phyloP scores from a whole-genome alignment of 345 rosid genomes.

The Boechera divaricarpa region DNA sequence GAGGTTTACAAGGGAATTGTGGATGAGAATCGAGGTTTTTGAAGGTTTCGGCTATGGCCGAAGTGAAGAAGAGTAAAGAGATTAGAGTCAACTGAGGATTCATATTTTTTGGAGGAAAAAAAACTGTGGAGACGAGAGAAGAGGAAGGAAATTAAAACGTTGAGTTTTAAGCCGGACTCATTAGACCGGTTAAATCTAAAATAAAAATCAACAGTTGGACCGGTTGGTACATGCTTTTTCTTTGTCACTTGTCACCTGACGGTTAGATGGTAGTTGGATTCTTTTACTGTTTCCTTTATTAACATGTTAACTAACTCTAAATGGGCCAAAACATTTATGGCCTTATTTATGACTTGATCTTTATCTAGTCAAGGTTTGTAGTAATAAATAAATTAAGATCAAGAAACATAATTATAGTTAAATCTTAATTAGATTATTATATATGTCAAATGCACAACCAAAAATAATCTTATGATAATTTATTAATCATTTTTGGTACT shows the following conservation, averaged over 20 bases:
- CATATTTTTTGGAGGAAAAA: slow-evolving; percentile 12
- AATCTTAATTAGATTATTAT: too few species aligned
- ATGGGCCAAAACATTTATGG: slow-evolving; percentile 12
- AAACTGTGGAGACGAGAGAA: background rate
- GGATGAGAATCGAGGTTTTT: slow-evolving; percentile 34
- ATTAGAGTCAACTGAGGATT: slow-evolving; percentile 23
- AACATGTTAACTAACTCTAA: background rate
- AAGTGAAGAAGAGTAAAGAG: slow-evolving; percentile 34
- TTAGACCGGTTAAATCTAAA: background rate
- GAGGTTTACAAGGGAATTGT: slow-evolving; percentile 66
- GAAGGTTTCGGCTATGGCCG: slow-evolving; percentile 41
- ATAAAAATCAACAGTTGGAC: background rate
- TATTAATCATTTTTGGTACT: background rate
- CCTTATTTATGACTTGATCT: background rate
- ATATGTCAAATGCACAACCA: background rate
- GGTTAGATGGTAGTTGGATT: background rate
- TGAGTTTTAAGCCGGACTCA: slow-evolving; percentile 17
- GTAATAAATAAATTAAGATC: slow-evolving; percentile 1
- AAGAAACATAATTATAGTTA: background rate
- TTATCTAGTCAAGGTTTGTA: background rate
- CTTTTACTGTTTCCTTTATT: background rate
- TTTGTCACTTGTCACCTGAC: background rate
- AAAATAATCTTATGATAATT: background rate
- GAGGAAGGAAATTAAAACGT: background rate
- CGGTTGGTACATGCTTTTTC: slow-evolving; percentile 9